Evolutionary conservation across 2,329 filamentous ascomycete species (phyloP).

Genomic region (Colletotrichum destructivum): DNA sequence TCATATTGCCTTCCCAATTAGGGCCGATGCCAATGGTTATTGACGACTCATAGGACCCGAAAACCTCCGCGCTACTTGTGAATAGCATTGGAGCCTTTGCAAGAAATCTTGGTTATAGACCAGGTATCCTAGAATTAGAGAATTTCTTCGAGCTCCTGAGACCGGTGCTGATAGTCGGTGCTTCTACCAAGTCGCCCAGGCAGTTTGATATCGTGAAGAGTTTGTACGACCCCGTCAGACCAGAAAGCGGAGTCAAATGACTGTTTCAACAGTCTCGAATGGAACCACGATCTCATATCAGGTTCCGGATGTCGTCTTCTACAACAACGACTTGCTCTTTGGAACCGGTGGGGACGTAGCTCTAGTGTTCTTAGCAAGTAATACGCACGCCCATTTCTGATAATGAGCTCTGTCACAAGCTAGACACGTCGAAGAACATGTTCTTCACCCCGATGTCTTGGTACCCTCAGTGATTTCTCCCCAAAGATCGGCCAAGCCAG

Average conservation of each 20-base stretch:
- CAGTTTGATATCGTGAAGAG: neutral
- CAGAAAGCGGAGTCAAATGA: neutral
- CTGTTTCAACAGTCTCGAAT: neutral
- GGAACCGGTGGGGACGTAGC: neutral
- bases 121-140: neutral
- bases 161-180: neutral
- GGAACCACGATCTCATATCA: neutral
- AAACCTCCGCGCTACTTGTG: neutral
- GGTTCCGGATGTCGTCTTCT: neutral
- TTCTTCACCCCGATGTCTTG: too few relatives aligned
- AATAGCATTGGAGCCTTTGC: neutral
- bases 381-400: too few relatives aligned
- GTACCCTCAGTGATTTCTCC: too few relatives aligned
- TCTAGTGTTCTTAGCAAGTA: neutral
- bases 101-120: neutral
- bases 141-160: neutral
- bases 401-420: too few relatives aligned
- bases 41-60: neutral
- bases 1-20: neutral
- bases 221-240: neutral
- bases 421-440: too few relatives aligned
- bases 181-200: neutral
- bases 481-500: too few relatives aligned
- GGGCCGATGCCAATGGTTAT: neutral
- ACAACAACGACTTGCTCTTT: neutral